Evolutionary conservation across 345 rosid genomes (phyloP).

Genomic region (Orychophragmus violaceus): DNA sequence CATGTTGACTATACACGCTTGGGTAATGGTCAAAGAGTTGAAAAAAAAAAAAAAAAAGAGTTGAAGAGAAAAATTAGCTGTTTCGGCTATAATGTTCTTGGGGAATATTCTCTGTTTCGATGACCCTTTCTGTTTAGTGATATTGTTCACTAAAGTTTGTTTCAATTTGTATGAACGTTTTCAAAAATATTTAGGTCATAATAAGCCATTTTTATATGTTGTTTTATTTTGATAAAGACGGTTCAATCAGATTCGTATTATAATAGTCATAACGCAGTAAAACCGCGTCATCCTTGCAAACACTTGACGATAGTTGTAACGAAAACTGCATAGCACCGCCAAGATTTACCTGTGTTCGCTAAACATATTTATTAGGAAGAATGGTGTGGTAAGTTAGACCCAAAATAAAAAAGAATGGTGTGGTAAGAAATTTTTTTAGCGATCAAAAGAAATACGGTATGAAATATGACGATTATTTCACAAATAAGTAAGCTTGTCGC

Average conservation of each 20-base stretch:
- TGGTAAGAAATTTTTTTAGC: no score
- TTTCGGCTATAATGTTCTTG: not conserved
- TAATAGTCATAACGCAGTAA: not conserved
- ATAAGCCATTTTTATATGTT: not conserved
- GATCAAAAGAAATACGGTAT: no score
- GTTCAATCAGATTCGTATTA: not conserved
- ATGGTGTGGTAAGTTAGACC: not conserved
- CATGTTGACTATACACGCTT: constrained; percentile 1
- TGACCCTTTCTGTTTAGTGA: not conserved
- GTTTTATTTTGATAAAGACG: not conserved
- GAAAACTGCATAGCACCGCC: not conserved
- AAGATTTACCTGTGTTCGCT: not conserved
- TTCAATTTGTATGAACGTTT: not conserved
- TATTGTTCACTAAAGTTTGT: not conserved
- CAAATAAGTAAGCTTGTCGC: no score
- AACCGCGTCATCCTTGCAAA: not conserved
- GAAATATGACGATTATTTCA: no score
- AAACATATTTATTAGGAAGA: not conserved
- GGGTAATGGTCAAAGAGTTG: not conserved
- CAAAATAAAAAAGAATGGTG: no score
- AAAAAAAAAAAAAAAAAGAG: not conserved
- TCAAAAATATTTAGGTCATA: not conserved
- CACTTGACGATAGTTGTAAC: not conserved
- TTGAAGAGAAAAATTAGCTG: not conserved
- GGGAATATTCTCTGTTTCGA: not conserved